Percentiles rank a stretch among this genome's conserved stretches.
phyloP scores from a whole-genome alignment of 2,329 filamentous ascomycete species.

The Talaromyces marneffei region DNA sequence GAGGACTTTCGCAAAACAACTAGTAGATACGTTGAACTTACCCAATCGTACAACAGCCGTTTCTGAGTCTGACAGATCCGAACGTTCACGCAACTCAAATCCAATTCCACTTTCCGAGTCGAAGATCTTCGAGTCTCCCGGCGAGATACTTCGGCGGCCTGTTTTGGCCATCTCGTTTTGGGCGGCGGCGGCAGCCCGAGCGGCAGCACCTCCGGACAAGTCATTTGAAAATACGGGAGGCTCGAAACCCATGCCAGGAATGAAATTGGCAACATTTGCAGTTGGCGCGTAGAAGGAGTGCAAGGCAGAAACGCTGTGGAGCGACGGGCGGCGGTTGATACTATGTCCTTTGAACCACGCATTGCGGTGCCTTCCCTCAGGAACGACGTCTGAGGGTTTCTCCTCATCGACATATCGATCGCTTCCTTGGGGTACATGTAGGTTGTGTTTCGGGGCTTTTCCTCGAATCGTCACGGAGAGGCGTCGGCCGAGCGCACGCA shows the following conservation, averaged over 20 bases:
- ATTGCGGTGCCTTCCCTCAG: conserved; percentile 21
- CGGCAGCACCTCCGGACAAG: conserved; percentile 39
- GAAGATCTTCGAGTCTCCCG: conserved; percentile 26
- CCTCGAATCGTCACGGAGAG: conserved; percentile 36
- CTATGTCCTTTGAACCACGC: conserved; percentile 26
- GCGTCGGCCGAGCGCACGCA: conserved; percentile 37
- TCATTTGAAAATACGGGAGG: conserved; percentile 38
- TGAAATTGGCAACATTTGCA: conserved; percentile 24
- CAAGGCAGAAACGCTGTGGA: conserved; percentile 31
- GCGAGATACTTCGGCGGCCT: conserved; percentile 22
- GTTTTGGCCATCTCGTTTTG: conserved; percentile 41
- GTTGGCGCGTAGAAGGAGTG: conserved; percentile 30
- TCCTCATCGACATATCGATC: conserved; percentile 1
- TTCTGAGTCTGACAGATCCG: conserved; percentile 31
- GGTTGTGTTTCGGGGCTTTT: conserved; percentile 30
- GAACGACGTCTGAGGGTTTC: conserved; percentile 7
- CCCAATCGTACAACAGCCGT: conserved; percentile 35
- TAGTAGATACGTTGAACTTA: conserved; percentile 17
- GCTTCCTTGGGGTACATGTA: conserved; percentile 14
- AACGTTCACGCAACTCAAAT: conserved; percentile 38
- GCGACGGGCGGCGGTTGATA: conserved; percentile 32
- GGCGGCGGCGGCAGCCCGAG: conserved; percentile 45
- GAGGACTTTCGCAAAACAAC: background rate
- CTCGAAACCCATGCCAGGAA: conserved; percentile 34
- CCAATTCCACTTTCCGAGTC: conserved; percentile 48